Evolutionary conservation across 176 grass and related monocot species (phyloP).

Genomic region (Ensete ventricosum): DNA sequence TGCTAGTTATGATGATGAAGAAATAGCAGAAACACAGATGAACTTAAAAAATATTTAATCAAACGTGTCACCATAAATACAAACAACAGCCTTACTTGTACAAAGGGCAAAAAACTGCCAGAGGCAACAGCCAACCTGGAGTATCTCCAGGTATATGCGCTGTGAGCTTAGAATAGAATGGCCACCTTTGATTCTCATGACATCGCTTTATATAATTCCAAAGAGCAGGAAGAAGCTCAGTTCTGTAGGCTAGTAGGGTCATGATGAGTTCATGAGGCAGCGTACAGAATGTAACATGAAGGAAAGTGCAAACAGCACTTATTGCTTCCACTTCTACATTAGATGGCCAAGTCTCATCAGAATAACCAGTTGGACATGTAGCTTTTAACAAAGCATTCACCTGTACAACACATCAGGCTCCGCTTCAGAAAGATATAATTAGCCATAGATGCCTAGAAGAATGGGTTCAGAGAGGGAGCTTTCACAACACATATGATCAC

Average conservation of each 20-base stretch:
- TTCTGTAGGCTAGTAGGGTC: conserved; percentile 80
- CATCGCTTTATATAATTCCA: conserved; percentile 91
- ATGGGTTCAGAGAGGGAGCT: conserved; percentile 2
- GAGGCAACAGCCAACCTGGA: conserved; percentile 79
- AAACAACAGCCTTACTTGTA: conserved; percentile 58
- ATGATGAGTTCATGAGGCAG: conserved; percentile 57
- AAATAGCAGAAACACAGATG: not conserved
- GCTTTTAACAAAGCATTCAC: conserved; percentile 78
- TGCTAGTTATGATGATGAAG: conserved; percentile 12
- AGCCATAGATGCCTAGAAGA: not conserved
- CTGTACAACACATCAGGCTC: conserved; percentile 32
- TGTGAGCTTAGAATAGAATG: conserved; percentile 51
- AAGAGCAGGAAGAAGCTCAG: conserved; percentile 84
- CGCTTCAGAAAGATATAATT: conserved; percentile 2
- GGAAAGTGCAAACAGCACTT: conserved; percentile 88
- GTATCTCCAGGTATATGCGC: conserved; percentile 37
- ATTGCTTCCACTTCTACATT: conserved; percentile 71
- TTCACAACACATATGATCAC: not conserved
- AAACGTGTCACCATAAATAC: not conserved
- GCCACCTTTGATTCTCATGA: conserved; percentile 78
- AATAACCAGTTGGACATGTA: conserved; percentile 42
- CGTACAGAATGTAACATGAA: conserved; percentile 77
- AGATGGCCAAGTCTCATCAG: conserved; percentile 39
- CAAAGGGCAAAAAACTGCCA: conserved; percentile 95
- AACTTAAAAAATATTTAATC: not conserved